These are phyloP conservation scores for Climacium dendroides DNA, from an alignment of 225 moss, liverwort and hornwort species.

Conservation along the genomic window DNA sequence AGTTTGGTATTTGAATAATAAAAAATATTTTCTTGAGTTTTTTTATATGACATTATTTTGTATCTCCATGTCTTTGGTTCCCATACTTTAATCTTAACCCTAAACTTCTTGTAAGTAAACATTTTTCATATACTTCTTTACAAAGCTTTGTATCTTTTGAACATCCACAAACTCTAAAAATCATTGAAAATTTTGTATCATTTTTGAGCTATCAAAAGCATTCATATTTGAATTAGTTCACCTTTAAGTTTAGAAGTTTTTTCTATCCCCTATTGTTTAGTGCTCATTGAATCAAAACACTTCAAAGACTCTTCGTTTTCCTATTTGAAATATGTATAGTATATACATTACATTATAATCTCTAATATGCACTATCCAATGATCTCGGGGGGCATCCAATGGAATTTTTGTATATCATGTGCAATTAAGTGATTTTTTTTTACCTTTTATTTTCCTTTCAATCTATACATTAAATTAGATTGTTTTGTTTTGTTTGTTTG, in stretches of 20 bases:
- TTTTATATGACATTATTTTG: rapidly evolving
- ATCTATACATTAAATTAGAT: too few species aligned
- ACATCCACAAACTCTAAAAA: not conserved
- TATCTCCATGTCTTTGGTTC: not conserved
- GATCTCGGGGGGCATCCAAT: too few species aligned
- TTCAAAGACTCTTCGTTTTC: not conserved
- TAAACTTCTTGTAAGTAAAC: not conserved
- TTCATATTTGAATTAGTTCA: not conserved
- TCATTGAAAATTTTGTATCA: not conserved
- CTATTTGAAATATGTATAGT: not conserved
- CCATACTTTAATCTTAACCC: too few species aligned
- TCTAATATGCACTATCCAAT: not conserved
- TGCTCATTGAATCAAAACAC: rapidly evolving
- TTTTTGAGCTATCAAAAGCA: not conserved
- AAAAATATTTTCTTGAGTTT: too few species aligned
- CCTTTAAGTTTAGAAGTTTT: not conserved
- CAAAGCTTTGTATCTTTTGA: rapidly evolving
- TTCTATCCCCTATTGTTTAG: too few species aligned
- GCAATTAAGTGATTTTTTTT: too few species aligned
- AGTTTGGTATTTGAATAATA: not conserved
- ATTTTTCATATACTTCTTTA: not conserved
- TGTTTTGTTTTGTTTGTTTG: too few species aligned
- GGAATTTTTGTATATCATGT: too few species aligned
- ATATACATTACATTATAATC: too few species aligned
- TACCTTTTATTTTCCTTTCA: too few species aligned